Conservation (phyloP, 2,329 filamentous ascomycete species). For the Microdochium bolleyi region DNA sequence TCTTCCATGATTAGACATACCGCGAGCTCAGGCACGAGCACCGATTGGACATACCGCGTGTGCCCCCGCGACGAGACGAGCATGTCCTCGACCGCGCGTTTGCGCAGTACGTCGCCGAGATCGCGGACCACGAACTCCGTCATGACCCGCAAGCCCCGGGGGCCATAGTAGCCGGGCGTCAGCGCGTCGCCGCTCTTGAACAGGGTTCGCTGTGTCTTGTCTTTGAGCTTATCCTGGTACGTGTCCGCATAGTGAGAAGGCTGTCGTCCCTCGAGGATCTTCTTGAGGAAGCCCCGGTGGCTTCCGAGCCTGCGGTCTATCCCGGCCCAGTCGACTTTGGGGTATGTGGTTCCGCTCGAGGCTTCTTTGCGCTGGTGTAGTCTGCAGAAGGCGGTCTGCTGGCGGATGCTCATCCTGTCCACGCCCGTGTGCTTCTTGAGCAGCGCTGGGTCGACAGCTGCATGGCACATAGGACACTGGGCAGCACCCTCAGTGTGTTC, state of each 20-base stretch:
- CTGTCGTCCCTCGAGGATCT: constrained; percentile 47
- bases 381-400: constrained; percentile 57
- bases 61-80: constrained; percentile 60
- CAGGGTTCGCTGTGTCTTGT: constrained; percentile 52
- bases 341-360: constrained; percentile 53
- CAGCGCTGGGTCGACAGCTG: constrained; percentile 44
- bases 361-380: constrained; percentile 46
- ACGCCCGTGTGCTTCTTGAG: constrained; percentile 44
- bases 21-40: constrained; percentile 67
- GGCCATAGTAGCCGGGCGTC: constrained; percentile 78
- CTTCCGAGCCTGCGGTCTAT: constrained; percentile 50
- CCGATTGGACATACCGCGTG: constrained; percentile 62
- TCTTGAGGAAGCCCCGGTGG: constrained; percentile 47
- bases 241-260: constrained; percentile 53
- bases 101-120: constrained; percentile 53
- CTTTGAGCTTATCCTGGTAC: constrained; percentile 45
- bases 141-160: constrained; percentile 64
- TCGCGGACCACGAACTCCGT: constrained; percentile 57
- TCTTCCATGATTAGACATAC: constrained; percentile 49
- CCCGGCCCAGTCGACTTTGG: constrained; percentile 59
- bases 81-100: constrained; percentile 53
- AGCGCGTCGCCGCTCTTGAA: constrained; percentile 49
- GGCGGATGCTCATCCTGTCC: constrained; percentile 42
- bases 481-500: constrained; percentile 12
- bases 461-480: constrained; percentile 61